Evolutionary conservation across 441 rosid species (phyloP).

Genomic region (Pelargonium australe): DNA sequence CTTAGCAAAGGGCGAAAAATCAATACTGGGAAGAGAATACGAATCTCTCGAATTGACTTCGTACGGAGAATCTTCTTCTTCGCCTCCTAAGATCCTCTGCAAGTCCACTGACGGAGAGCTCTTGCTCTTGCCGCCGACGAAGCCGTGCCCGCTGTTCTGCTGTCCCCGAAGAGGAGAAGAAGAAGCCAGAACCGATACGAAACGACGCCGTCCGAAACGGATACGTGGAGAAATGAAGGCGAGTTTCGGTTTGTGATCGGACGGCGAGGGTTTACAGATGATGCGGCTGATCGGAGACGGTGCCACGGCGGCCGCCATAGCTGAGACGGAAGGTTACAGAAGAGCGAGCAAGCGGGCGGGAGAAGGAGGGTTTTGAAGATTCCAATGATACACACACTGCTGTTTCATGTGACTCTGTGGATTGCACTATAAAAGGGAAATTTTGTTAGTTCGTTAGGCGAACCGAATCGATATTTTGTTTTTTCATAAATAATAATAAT

Average conservation of each 20-base stretch:
- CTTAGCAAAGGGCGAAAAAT: background rate
- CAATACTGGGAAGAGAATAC: conserved; percentile 55
- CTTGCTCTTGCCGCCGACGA: conserved; percentile 7
- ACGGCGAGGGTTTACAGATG: background rate
- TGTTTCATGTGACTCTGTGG: no score
- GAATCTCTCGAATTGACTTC: conserved; percentile 29
- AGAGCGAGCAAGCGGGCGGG: background rate
- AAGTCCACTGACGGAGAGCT: conserved; percentile 31
- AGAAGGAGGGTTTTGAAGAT: background rate
- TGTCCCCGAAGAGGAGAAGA: conserved; percentile 18
- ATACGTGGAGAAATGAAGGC: conserved; percentile 10
- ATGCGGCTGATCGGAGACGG: background rate
- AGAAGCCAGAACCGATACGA: conserved; percentile 24
- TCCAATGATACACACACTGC: background rate
- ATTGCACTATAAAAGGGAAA: no score
- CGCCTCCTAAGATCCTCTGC: conserved; percentile 23
- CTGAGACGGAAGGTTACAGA: background rate
- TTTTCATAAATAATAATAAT: no score
- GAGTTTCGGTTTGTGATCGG: conserved; percentile 19
- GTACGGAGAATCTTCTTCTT: conserved; percentile 23
- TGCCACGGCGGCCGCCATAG: background rate
- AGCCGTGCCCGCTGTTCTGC: conserved; percentile 15
- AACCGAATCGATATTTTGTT: no score
- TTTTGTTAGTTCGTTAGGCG: no score
- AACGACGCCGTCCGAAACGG: conserved; percentile 22